phyloP scores from a whole-genome alignment of 768 basidiomycete genomes.

The Scleroderma bovista region DNA sequence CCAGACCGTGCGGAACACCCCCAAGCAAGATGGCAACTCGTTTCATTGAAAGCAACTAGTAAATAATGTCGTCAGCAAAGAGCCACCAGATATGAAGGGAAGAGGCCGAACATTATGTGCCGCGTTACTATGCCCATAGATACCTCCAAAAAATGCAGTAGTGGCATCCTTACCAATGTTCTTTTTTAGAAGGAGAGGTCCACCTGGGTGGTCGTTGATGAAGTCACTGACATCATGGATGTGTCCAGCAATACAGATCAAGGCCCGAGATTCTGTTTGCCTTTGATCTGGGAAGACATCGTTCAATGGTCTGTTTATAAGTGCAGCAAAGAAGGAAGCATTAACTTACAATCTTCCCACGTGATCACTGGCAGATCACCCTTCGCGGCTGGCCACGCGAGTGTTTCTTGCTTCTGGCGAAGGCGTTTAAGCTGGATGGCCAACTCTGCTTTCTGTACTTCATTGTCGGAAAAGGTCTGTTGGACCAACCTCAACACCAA shows the following conservation, averaged over 20 bases:
- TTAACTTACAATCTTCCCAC: conserved; percentile 74
- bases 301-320: not conserved
- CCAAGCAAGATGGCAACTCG: conserved; percentile 44
- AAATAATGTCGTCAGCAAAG: not conserved
- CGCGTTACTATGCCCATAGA: conserved; percentile 79
- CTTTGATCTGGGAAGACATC: conserved; percentile 51
- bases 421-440: conserved; percentile 66
- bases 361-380: conserved; percentile 71
- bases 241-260: conserved; percentile 84
- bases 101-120: conserved; percentile 66
- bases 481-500: not conserved
- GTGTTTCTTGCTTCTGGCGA: conserved; percentile 58
- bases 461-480: conserved; percentile 39
- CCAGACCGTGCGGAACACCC: conserved; percentile 40
- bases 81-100: not conserved
- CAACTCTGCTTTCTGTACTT: conserved; percentile 43
- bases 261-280: conserved; percentile 67
- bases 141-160: conserved; percentile 86
- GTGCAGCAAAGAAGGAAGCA: not conserved
- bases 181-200: conserved; percentile 70
- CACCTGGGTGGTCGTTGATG: conserved; percentile 86
- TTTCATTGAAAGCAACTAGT: conserved; percentile 32
- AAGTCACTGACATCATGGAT: conserved; percentile 82
- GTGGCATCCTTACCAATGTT: conserved; percentile 87
- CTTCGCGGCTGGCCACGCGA: conserved; percentile 67